Evolutionary conservation across 805 yeast genomes (phyloP).

Genomic region (Zygosaccharomyces pseudorouxii): DNA sequence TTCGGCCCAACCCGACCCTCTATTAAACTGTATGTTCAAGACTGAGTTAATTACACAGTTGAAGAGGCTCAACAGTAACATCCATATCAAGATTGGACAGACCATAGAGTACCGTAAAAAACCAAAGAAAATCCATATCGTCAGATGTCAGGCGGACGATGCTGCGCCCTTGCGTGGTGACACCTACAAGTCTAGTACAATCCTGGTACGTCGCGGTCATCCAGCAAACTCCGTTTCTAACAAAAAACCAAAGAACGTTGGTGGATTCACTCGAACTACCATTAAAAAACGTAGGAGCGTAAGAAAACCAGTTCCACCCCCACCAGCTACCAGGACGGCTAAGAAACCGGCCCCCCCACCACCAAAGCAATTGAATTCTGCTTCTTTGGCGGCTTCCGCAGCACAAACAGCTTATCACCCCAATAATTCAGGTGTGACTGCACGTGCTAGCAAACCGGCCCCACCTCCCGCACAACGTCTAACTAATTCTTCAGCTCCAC

Average conservation of each 20-base stretch:
- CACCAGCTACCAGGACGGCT: slow-evolving; percentile 27
- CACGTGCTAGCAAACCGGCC: slow-evolving; percentile 11
- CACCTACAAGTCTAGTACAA: slow-evolving; percentile 80
- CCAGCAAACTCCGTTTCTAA: slow-evolving; percentile 70
- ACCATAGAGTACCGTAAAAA: slow-evolving; percentile 83
- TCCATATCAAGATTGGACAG: slow-evolving; percentile 63
- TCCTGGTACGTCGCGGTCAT: slow-evolving; percentile 72
- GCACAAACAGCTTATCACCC: slow-evolving; percentile 37
- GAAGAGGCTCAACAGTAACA: slow-evolving; percentile 52
- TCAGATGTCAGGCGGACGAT: slow-evolving; percentile 61
- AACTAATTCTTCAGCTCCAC: slow-evolving; percentile 46
- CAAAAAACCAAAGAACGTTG: slow-evolving; percentile 58
- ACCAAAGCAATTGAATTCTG: slow-evolving; percentile 23
- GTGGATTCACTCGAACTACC: slow-evolving; percentile 16
- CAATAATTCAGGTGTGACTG: slow-evolving; percentile 25
- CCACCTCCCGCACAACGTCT: slow-evolving; percentile 54
- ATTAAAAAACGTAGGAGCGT: slow-evolving; percentile 4
- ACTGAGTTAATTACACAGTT: slow-evolving; percentile 81
- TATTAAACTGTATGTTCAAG: slow-evolving; percentile 77
- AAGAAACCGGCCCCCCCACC: slow-evolving; percentile 38
- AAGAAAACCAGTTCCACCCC: slow-evolving; percentile 27
- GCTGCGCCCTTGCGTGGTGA: slow-evolving; percentile 68
- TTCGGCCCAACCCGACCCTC: slow-evolving; percentile 61
- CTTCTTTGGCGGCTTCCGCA: slow-evolving; percentile 40
- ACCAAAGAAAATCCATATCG: slow-evolving; percentile 71